Conservation (phyloP, 2,329 filamentous ascomycete genomes). For the Colletotrichum falcatum region DNA sequence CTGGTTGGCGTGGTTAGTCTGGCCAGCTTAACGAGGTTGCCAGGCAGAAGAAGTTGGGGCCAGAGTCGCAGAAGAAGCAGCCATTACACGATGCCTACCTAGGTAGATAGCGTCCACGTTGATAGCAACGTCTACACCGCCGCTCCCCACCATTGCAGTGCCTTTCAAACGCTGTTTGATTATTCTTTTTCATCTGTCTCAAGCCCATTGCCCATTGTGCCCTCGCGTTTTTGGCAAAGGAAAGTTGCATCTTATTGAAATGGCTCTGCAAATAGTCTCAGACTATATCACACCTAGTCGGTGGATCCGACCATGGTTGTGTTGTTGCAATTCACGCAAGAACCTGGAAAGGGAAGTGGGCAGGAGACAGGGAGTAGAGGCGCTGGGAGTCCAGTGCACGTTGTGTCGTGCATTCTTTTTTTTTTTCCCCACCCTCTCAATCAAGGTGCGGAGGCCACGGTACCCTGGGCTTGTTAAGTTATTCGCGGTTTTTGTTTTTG, state of each 20-base stretch:
- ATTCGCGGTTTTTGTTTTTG: no score
- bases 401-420: slow-evolving; percentile 7
- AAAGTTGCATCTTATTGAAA: slow-evolving; percentile 32
- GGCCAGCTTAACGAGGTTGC: slow-evolving; percentile 12
- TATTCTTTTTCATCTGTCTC: slow-evolving; percentile 30
- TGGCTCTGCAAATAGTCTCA: slow-evolving; percentile 30
- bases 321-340: slow-evolving; percentile 12
- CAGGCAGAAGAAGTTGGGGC: slow-evolving; percentile 9
- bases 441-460: slow-evolving; percentile 1
- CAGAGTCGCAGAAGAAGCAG: background rate
- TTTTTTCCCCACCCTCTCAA: no score
- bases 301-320: slow-evolving; percentile 31
- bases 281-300: slow-evolving; percentile 8
- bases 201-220: slow-evolving; percentile 4
- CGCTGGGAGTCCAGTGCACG: slow-evolving; percentile 21
- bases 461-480: background rate
- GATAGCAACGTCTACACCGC: slow-evolving; percentile 31
- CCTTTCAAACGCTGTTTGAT: slow-evolving; percentile 22
- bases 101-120: slow-evolving; percentile 10
- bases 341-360: slow-evolving; percentile 14
- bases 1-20: slow-evolving; percentile 1
- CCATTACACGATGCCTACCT: background rate
- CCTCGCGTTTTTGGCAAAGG: slow-evolving; percentile 20
- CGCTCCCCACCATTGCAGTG: slow-evolving; percentile 1
- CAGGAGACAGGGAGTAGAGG: slow-evolving; percentile 10